phyloP scores from a whole-genome alignment of 345 rosid species.

The Moringa oleifera region DNA sequence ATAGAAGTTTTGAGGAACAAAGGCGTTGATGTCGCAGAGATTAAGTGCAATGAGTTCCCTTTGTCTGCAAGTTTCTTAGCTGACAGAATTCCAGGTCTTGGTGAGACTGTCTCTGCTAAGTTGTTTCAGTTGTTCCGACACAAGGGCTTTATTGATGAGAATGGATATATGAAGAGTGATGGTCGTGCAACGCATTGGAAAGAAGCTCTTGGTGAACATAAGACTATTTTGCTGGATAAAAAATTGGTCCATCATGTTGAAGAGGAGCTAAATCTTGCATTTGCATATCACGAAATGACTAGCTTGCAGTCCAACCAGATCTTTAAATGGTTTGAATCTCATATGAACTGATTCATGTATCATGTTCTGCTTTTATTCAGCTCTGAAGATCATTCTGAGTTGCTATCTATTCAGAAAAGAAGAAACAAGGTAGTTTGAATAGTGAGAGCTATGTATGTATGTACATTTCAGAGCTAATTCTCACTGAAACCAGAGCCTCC shows the following conservation, averaged over 20 bases:
- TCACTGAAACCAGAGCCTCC: background rate
- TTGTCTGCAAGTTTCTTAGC: conserved; percentile 45
- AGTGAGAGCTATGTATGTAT: too few relatives aligned
- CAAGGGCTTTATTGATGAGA: conserved; percentile 59
- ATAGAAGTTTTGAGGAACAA: conserved; percentile 44
- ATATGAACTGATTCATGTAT: conserved; percentile 33
- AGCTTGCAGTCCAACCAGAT: conserved; percentile 79
- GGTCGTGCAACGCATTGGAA: conserved; percentile 72
- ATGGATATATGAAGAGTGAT: conserved; percentile 72
- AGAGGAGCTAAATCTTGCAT: conserved; percentile 91
- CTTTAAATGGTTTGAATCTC: conserved; percentile 88
- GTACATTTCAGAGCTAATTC: background rate
- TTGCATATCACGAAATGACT: conserved; percentile 91
- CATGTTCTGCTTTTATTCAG: too few relatives aligned
- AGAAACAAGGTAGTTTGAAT: too few relatives aligned
- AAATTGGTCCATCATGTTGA: conserved; percentile 61
- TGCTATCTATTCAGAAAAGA: too few relatives aligned
- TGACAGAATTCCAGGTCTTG: conserved; percentile 62
- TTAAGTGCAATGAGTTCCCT: conserved; percentile 66
- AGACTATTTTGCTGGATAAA: conserved; percentile 32
- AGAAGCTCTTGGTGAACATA: conserved; percentile 34
- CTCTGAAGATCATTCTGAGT: too few relatives aligned
- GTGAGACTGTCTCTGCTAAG: conserved; percentile 37
- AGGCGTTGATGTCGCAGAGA: conserved; percentile 72
- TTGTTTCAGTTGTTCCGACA: conserved; percentile 48